Evolutionary conservation across 768 basidiomycete species (phyloP), one percentile per base, ranked within the genome.

Genomic region (Lactarius hengduanensis): DNA sequence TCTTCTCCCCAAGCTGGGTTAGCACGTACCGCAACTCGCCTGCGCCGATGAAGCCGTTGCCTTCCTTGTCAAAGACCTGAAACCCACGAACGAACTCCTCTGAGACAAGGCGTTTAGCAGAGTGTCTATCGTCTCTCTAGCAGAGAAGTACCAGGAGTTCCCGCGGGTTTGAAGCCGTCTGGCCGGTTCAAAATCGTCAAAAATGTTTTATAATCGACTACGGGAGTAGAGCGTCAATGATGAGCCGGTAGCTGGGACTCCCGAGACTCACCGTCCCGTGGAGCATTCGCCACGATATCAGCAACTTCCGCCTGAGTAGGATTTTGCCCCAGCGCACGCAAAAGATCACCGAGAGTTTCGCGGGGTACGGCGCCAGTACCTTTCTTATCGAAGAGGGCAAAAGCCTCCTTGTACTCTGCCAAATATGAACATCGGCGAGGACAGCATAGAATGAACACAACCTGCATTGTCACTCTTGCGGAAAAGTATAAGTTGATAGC

Each of bases 61-160:
- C 92, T 71, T 94, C 92, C 79, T 95, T 96, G 79, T 98, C 96
- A 71, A 99, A 98, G 13, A 98, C 96, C 73, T 98, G 96, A 84
- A 99, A 99, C 10, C 96, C 97, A 58, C 97, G 94, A 73, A 98
- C 94, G 80, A 99, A 99, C 75, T 99, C 97, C 83, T 98, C 96
- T 96, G 75, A 20, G 32, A 57, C 59, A 28, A 38, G 41, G 13
- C 54, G 18, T 22, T 26, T 36, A 57, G 59, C 45, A 61, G 43
- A 3, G 3, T 41, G 1, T 16, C 61, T 28, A 8, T 53, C 4
- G 50, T 58, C 13, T 32, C 34, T 54, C 13, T 32, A 4, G n/a
- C 53, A 41, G n/a, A 57, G n/a, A 4, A 4, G 47, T 85, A 94
- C 95, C 94, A 66, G 94, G 91, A 54, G 95, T 96, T 4, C 96